Percentiles rank a stretch among this genome's conserved stretches.
These are phyloP conservation scores for Brachypodium distachyon DNA, from an alignment of 202 grass and related monocot genomes.

Conservation along the genomic window DNA sequence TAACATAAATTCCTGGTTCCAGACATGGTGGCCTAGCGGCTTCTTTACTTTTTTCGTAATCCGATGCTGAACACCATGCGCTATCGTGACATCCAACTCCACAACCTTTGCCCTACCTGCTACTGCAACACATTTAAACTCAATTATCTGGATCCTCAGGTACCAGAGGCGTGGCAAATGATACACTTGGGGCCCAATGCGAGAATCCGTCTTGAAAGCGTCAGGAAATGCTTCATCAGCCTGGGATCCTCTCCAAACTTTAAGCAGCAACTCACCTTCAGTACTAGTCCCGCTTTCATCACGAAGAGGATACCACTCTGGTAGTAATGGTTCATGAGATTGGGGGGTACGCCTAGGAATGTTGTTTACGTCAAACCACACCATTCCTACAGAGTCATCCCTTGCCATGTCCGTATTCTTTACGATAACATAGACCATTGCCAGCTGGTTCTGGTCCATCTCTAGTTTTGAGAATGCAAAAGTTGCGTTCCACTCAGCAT, in stretches of 20 bases:
- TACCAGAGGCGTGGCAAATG: neutral
- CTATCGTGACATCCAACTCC: neutral
- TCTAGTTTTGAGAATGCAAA: conserved; percentile 16
- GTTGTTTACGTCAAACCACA: conserved; percentile 1
- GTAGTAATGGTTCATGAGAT: neutral
- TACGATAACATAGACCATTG: neutral
- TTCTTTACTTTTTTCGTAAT: neutral
- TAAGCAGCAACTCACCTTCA: conserved; percentile 26
- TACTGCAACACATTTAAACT: neutral
- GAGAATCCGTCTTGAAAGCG: conserved; percentile 2
- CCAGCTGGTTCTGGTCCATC: neutral
- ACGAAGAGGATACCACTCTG: neutral
- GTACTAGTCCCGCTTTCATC: neutral
- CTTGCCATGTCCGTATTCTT: neutral
- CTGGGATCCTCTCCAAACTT: conserved; percentile 33
- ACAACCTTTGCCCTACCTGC: neutral
- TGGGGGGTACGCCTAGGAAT: neutral
- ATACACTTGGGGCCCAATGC: neutral
- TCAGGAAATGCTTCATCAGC: conserved; percentile 26
- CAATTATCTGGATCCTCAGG: neutral
- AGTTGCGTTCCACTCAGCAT: conserved; percentile 30
- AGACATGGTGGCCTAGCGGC: neutral
- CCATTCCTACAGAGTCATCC: conserved; percentile 16
- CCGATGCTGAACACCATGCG: neutral
- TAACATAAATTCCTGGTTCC: conserved; percentile 33